A percentile compares a stretch with the other conserved stretches of the same genome.
phyloP scores from a whole-genome alignment of 176 grass and related monocot genomes.

The Bromus sterilis region DNA sequence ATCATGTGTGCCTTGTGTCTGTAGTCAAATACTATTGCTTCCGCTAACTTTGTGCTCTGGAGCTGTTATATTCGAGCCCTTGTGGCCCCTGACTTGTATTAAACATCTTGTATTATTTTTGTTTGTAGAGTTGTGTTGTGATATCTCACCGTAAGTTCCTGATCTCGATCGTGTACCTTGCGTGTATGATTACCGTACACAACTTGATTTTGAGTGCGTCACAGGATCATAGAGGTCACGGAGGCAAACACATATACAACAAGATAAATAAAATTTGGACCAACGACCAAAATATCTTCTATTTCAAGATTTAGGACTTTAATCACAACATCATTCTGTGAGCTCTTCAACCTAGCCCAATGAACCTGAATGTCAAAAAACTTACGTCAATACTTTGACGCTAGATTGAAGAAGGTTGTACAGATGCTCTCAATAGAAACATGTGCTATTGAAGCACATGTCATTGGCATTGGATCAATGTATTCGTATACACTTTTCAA shows the following conservation, averaged over 20 bases:
- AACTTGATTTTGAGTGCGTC: too few species aligned
- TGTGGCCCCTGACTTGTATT: too few species aligned
- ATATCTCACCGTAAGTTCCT: too few species aligned
- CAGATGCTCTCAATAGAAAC: conserved; percentile 25
- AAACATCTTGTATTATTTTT: too few species aligned
- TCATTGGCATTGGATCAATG: conserved; percentile 81
- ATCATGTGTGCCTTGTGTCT: too few species aligned
- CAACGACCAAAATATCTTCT: conserved; percentile 79
- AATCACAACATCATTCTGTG: conserved; percentile 91
- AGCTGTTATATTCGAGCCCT: too few species aligned
- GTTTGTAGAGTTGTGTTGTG: too few species aligned
- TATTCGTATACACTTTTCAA: conserved; percentile 79
- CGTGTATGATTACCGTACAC: too few species aligned
- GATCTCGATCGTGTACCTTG: too few species aligned
- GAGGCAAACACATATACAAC: conserved; percentile 48
- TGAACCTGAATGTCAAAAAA: conserved; percentile 52
- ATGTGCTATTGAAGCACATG: conserved; percentile 89
- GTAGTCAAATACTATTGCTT: too few species aligned
- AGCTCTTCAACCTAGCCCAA: conserved; percentile 79
- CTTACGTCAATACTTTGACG: background rate
- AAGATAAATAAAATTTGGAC: conserved; percentile 89
- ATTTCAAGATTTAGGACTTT: conserved; percentile 89
- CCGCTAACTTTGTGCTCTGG: too few species aligned
- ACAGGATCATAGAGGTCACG: too few species aligned
- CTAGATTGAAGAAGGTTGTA: background rate